Evolutionary conservation across 805 yeast genomes (phyloP).

Genomic region (Candida patagonica): DNA sequence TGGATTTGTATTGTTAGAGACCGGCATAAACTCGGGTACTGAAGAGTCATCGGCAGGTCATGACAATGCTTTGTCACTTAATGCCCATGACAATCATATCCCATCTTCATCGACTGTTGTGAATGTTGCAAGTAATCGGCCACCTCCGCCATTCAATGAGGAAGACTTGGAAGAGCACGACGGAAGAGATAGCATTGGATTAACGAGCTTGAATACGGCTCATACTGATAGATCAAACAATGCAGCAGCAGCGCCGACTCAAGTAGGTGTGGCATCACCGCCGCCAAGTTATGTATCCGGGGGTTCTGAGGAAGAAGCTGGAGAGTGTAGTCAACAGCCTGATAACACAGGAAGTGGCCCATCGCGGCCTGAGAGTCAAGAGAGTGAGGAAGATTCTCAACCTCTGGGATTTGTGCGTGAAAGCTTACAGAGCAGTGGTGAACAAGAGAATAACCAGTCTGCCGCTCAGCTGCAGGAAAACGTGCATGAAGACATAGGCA

Average conservation of each 20-base stretch:
- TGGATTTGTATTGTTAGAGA: constrained; percentile 66
- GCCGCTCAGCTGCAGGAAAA: no score
- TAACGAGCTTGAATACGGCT: constrained; percentile 9
- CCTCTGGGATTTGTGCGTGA: no score
- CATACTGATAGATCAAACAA: not conserved
- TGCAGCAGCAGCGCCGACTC: not conserved
- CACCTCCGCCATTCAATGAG: constrained; percentile 14
- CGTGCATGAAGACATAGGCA: no score
- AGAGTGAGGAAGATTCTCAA: no score
- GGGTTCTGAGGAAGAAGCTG: constrained; percentile 3
- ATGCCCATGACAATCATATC: constrained; percentile 3
- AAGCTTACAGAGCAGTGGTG: no score
- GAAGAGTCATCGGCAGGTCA: not conserved
- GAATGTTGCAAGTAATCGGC: not conserved
- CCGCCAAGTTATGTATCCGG: constrained; percentile 16
- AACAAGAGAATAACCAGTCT: no score
- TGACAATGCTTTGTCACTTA: constrained; percentile 1
- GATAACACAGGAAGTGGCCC: no score
- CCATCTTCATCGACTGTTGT: not conserved
- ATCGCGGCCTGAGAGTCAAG: no score
- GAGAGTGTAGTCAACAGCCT: no score
- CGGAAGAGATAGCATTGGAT: constrained; percentile 11
- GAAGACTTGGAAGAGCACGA: constrained; percentile 7
- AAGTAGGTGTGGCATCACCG: constrained; percentile 4
- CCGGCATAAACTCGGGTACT: constrained; percentile 5